These are phyloP conservation scores for Aspergillus clavatus DNA, from an alignment of 2,329 filamentous ascomycete species.

Conservation along the genomic window DNA sequence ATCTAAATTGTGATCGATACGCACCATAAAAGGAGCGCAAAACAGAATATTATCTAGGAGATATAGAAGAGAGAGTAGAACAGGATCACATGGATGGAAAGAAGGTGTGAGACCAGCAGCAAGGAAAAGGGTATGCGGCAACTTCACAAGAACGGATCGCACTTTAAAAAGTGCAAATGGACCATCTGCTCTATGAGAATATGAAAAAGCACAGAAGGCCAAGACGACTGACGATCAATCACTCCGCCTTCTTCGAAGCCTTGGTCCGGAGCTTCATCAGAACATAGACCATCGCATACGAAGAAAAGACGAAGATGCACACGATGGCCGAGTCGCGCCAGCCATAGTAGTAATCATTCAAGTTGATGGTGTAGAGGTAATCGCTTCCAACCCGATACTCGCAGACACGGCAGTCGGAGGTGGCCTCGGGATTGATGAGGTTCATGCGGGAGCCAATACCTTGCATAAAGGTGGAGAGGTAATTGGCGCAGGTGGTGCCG, in stretches of 20 bases:
- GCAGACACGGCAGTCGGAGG: conserved; percentile 55
- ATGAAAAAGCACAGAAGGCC: too few species aligned
- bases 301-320: conserved; percentile 51
- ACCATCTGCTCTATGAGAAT: too few species aligned
- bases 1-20: too few species aligned
- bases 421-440: conserved; percentile 57
- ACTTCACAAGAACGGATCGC: too few species aligned
- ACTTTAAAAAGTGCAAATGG: too few species aligned
- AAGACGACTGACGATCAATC: not conserved
- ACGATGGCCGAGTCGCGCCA: conserved; percentile 62
- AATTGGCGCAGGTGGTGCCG: conserved; percentile 53
- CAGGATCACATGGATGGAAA: too few species aligned
- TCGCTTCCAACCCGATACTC: conserved; percentile 55
- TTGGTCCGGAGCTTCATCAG: conserved; percentile 36
- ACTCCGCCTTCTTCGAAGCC: conserved; percentile 32
- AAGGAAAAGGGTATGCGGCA: too few species aligned
- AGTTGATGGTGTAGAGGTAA: conserved; percentile 56
- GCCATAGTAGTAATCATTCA: conserved; percentile 58
- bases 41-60: too few species aligned
- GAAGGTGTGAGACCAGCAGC: too few species aligned
- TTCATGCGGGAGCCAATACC: conserved; percentile 46
- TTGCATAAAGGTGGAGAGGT: conserved; percentile 50
- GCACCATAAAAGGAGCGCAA: too few species aligned
- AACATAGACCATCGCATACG: conserved; percentile 47
- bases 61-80: too few species aligned